Percentiles rank a stretch among this genome's conserved stretches.
phyloP scores from a whole-genome alignment of 2,329 filamentous ascomycete species.

The Diplodia intermedia region DNA sequence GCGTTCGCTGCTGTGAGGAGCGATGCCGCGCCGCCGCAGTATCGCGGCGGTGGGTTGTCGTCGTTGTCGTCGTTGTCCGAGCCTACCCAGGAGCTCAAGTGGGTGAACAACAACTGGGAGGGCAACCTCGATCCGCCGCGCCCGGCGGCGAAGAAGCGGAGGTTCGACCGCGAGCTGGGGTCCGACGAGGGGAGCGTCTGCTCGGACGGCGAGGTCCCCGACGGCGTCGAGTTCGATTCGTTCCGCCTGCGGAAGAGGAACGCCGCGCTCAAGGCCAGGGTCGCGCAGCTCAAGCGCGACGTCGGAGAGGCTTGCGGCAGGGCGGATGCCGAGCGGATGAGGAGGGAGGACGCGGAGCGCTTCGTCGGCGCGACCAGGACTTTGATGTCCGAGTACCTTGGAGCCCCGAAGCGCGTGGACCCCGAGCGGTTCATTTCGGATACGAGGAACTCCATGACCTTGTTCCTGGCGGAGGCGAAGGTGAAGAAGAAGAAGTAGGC shows the following conservation, averaged over 20 bases:
- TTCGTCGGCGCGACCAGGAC: not conserved
- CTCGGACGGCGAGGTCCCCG: not conserved
- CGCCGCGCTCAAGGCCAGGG: not conserved
- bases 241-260: not conserved
- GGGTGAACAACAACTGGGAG: constrained; percentile 1
- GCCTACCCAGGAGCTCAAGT: not conserved
- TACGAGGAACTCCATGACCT: not conserved
- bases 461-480: not conserved
- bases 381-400: not conserved
- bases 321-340: not conserved
- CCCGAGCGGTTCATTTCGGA: not conserved
- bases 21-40: not conserved
- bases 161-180: not conserved
- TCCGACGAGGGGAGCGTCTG: not conserved
- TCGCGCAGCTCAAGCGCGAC: not conserved
- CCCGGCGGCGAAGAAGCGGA: not conserved
- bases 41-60: too few relatives aligned
- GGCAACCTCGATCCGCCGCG: not conserved
- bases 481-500: not conserved
- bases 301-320: too few relatives aligned
- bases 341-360: not conserved
- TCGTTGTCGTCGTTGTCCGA: not conserved
- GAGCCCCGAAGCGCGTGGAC: not conserved
- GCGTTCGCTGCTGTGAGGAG: too few relatives aligned
- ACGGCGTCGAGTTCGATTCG: not conserved